These are phyloP conservation scores for Microbotryum violaceum DNA, from an alignment of 1,284 basidiomycete genomes.

Conservation along the genomic window DNA sequence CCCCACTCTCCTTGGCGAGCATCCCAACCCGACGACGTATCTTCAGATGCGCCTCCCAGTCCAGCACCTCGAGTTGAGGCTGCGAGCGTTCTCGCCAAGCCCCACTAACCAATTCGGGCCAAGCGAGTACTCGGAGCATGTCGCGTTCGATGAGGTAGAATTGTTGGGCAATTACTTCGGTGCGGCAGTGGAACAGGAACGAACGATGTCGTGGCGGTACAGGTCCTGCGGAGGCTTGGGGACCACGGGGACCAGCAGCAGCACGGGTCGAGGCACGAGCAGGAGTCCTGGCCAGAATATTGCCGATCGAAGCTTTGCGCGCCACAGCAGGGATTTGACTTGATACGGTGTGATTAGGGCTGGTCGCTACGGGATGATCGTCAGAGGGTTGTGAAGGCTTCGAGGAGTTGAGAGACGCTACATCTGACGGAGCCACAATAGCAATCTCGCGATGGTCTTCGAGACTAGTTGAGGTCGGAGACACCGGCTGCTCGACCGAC, in stretches of 20 bases:
- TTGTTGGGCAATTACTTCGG: constrained; percentile 63
- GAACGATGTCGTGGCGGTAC: constrained; percentile 48
- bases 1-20: constrained; percentile 46
- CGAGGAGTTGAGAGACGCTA: neutral
- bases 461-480: no score
- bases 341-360: neutral
- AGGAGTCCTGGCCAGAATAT: constrained; percentile 6
- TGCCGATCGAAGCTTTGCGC: constrained; percentile 21
- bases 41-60: constrained; percentile 74
- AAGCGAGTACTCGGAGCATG: constrained; percentile 61
- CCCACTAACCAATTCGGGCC: constrained; percentile 39
- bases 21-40: constrained; percentile 62
- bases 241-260: no score
- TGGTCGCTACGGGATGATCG: neutral
- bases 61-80: constrained; percentile 54
- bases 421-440: no score
- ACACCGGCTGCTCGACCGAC: no score
- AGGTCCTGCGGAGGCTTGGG: neutral
- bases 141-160: constrained; percentile 83
- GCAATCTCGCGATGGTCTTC: no score
- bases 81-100: constrained; percentile 50
- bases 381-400: neutral
- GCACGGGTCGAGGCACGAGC: constrained; percentile 1
- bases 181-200: constrained; percentile 52
- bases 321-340: neutral